Evolutionary conservation across 371 early-diverging fungal genomes (phyloP).

Genomic region (Mortierella sp.): DNA sequence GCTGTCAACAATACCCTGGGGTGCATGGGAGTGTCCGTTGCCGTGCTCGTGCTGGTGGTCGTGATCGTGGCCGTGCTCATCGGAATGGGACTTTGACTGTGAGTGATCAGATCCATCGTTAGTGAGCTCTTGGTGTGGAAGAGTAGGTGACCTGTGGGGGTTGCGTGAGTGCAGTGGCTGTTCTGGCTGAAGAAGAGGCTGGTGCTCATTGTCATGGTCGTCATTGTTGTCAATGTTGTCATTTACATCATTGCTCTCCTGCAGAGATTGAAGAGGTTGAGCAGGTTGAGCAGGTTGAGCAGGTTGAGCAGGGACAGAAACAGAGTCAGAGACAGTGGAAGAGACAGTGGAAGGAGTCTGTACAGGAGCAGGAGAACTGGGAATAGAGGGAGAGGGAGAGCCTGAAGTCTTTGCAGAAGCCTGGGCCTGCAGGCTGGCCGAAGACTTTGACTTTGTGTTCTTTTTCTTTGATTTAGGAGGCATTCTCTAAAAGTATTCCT

Average conservation of each 20-base stretch:
- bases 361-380: slow-evolving; percentile 10
- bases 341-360: slow-evolving; percentile 9
- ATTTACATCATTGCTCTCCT: neutral
- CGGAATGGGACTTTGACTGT: slow-evolving; percentile 3
- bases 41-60: slow-evolving; percentile 13
- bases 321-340: slow-evolving; percentile 14
- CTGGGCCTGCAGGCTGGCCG: slow-evolving; percentile 29
- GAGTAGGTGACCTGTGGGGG: slow-evolving; percentile 24
- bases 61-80: neutral
- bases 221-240: slow-evolving; percentile 16
- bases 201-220: slow-evolving; percentile 10
- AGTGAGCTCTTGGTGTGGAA: neutral
- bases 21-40: slow-evolving; percentile 21
- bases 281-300: no score
- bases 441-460: slow-evolving; percentile 37
- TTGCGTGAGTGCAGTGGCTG: slow-evolving; percentile 16
- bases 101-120: slow-evolving; percentile 9
- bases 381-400: slow-evolving; percentile 21
- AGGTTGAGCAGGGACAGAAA: no score
- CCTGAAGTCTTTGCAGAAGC: slow-evolving; percentile 21
- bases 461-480: slow-evolving; percentile 41
- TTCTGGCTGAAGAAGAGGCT: slow-evolving; percentile 10
- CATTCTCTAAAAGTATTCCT: slow-evolving; percentile 14
- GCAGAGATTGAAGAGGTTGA: no score
- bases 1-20: slow-evolving; percentile 31